Evolutionary conservation across 768 basidiomycete genomes (phyloP).

Genomic region (Hemileccinum rubropunctum): DNA sequence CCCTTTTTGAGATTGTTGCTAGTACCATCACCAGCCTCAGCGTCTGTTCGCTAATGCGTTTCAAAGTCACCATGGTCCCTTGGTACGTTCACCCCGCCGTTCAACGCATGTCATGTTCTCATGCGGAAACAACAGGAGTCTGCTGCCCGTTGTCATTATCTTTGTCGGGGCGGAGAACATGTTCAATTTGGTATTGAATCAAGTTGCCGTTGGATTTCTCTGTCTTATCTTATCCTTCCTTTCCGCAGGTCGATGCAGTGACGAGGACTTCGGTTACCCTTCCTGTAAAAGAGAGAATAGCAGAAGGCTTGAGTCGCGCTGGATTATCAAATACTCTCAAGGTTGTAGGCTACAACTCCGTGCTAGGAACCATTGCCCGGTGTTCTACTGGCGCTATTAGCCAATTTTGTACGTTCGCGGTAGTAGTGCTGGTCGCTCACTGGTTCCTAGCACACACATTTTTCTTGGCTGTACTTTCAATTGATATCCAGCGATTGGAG

Average conservation of each 20-base stretch:
- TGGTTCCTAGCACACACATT: conserved; percentile 98
- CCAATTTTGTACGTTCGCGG: conserved; percentile 91
- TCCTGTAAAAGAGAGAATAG: conserved; percentile 89
- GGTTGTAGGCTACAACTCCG: conserved; percentile 79
- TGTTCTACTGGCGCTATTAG: conserved; percentile 79
- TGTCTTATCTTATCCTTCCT: conserved; percentile 29
- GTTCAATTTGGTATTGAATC: conserved; percentile 78
- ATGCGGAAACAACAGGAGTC: conserved; percentile 50
- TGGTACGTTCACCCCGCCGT: conserved; percentile 50
- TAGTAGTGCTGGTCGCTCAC: conserved; percentile 92
- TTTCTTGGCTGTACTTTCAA: conserved; percentile 90
- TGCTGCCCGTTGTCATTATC: conserved; percentile 90
- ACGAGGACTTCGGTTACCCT: conserved; percentile 81
- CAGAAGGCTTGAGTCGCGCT: conserved; percentile 82
- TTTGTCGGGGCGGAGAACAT: conserved; percentile 98
- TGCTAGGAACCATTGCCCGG: conserved; percentile 73
- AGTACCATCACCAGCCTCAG: conserved; percentile 94
- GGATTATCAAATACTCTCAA: conserved; percentile 93
- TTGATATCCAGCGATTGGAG: conserved; percentile 93
- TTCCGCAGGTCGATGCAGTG: conserved; percentile 74
- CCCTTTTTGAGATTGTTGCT: conserved; percentile 85
- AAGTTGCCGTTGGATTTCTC: conserved; percentile 4
- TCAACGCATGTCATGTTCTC: conserved; percentile 2
- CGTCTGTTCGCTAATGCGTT: conserved; percentile 87
- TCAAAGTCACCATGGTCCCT: conserved; percentile 86